Evolutionary conservation across 495 filamentous ascomycete species (phyloP).

Genomic region (Acidomyces sp.): DNA sequence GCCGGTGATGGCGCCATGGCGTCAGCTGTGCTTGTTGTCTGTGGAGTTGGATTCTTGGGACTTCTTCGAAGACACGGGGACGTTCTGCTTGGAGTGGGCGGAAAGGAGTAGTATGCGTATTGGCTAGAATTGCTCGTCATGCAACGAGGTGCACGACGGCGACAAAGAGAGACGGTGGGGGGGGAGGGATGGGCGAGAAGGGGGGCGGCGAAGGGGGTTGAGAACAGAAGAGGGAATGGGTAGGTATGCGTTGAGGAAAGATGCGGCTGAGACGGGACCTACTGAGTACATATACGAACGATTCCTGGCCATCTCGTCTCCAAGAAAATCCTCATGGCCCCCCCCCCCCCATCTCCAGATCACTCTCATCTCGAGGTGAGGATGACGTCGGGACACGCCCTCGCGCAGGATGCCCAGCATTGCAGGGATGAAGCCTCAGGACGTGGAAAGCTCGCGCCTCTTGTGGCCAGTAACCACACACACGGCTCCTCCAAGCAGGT

Average conservation of each 20-base stretch:
- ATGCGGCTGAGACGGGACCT: slow-evolving; percentile 12
- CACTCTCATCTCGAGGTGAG: too few relatives aligned
- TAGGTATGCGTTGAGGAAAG: slow-evolving; percentile 7
- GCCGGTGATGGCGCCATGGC: slow-evolving; percentile 37
- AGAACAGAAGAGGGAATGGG: slow-evolving; percentile 1
- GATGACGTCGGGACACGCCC: slow-evolving; percentile 10
- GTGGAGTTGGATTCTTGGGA: slow-evolving; percentile 25
- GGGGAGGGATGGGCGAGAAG: too few relatives aligned
- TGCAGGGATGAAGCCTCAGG: too few relatives aligned
- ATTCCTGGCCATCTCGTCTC: background rate
- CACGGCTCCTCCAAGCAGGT: slow-evolving; percentile 7
- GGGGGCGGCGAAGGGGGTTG: too few relatives aligned
- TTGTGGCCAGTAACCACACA: slow-evolving; percentile 11
- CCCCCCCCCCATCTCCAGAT: too few relatives aligned
- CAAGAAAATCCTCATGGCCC: background rate
- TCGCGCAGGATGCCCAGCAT: too few relatives aligned
- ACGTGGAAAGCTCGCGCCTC: slow-evolving; percentile 16
- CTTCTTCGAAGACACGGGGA: slow-evolving; percentile 25
- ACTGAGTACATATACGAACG: slow-evolving; percentile 5
- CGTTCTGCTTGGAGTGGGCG: slow-evolving; percentile 34
- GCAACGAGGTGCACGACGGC: slow-evolving; percentile 21
- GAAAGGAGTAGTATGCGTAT: slow-evolving; percentile 41
- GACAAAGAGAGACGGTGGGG: background rate
- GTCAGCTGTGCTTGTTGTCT: slow-evolving; percentile 24
- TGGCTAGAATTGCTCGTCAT: slow-evolving; percentile 36